A percentile compares a stretch with the other conserved stretches of the same genome.
Conservation (phyloP, 176 grass and related monocot genomes). For the Carex parvula region DNA sequence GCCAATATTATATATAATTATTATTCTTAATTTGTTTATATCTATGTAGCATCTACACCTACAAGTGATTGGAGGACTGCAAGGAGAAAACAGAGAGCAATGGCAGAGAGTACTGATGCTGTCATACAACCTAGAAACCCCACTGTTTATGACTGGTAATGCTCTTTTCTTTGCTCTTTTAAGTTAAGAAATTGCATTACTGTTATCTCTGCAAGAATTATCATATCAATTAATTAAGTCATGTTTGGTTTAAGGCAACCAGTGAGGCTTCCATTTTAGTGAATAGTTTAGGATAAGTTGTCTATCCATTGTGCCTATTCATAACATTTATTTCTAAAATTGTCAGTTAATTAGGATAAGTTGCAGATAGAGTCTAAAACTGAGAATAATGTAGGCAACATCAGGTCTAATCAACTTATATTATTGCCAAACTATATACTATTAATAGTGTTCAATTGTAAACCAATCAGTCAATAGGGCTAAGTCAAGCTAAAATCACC, state of each 20-base stretch:
- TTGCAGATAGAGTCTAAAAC: background rate
- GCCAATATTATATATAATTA: background rate
- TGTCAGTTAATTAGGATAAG: background rate
- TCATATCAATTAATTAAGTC: background rate
- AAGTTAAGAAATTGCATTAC: background rate
- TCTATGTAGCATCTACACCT: slow-evolving; percentile 50
- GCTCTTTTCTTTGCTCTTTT: background rate
- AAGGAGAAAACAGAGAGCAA: slow-evolving; percentile 44
- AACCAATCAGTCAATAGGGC: background rate
- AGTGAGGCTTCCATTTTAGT: background rate
- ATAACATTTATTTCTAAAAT: background rate
- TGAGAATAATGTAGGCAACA: background rate
- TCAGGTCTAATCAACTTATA: background rate
- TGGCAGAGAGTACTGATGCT: slow-evolving; percentile 15
- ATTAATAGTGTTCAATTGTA: background rate
- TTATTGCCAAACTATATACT: background rate
- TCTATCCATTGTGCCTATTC: background rate
- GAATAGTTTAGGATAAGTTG: background rate
- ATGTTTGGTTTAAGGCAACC: background rate
- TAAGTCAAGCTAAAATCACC: background rate
- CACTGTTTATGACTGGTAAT: slow-evolving; percentile 86
- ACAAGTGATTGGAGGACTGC: slow-evolving; percentile 54
- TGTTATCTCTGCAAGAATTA: background rate
- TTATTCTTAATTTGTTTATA: background rate
- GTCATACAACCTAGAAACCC: slow-evolving; percentile 56